These are phyloP conservation scores for Dactylellina haptotyla DNA, from an alignment of 2,329 filamentous ascomycete species.

Conservation along the genomic window DNA sequence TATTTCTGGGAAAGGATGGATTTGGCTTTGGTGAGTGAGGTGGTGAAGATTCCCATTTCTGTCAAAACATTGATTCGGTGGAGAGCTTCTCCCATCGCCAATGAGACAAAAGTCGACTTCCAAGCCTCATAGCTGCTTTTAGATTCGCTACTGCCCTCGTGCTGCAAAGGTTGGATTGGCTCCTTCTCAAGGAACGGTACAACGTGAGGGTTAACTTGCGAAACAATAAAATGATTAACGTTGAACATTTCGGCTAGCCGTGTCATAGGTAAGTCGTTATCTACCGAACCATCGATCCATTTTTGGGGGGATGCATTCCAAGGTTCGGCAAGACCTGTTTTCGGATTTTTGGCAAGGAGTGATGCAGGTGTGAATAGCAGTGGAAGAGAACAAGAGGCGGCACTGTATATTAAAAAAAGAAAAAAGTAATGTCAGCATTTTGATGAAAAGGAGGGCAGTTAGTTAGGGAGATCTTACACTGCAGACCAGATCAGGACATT, in stretches of 20 bases:
- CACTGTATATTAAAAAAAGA: constrained; percentile 61
- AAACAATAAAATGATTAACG: constrained; percentile 97
- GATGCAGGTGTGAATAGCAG: constrained; percentile 82
- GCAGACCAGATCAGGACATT: constrained; percentile 97
- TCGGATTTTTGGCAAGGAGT: constrained; percentile 83
- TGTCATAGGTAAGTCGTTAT: constrained; percentile 92
- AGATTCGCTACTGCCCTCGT: constrained; percentile 8
- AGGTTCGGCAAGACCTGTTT: constrained; percentile 77
- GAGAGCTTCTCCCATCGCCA: constrained; percentile 81
- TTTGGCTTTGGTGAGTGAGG: constrained; percentile 77
- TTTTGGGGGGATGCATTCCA: constrained; percentile 88
- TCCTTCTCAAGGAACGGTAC: constrained; percentile 84
- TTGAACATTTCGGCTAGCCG: constrained; percentile 94
- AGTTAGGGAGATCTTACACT: constrained; percentile 65
- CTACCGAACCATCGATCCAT: constrained; percentile 94
- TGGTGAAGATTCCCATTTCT: constrained; percentile 83
- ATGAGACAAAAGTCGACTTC: constrained; percentile 63
- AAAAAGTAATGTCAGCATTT: constrained; percentile 60
- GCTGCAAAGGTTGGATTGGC: constrained; percentile 27
- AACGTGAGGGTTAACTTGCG: constrained; percentile 94
- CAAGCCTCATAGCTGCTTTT: constrained; percentile 44
- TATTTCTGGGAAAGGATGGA: constrained; percentile 91
- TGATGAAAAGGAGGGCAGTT: background rate
- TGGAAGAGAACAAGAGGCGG: constrained; percentile 93
- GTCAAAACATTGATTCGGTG: constrained; percentile 82